Conservation (phyloP, 106 monocot genomes). For the Platanthera zijinensis region DNA sequence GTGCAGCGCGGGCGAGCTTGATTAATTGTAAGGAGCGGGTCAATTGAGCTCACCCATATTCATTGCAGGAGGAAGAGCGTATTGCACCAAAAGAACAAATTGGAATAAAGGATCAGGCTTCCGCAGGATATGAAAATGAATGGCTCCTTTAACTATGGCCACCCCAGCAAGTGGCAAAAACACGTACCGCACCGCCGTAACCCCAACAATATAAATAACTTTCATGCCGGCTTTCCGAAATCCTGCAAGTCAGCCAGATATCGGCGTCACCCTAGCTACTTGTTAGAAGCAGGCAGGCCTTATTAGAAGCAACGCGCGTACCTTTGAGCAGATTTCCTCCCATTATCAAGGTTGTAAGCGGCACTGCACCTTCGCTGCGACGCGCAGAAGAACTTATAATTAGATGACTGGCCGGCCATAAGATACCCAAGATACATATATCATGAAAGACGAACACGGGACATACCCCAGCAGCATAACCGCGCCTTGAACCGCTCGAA, state of each 20-base stretch:
- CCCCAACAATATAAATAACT: conserved; percentile 18
- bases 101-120: conserved; percentile 60
- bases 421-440: background rate
- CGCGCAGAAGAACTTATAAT: too few relatives aligned
- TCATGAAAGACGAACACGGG: background rate
- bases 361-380: background rate
- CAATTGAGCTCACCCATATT: conserved; percentile 42
- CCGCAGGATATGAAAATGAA: conserved; percentile 33
- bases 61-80: conserved; percentile 68
- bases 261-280: too few relatives aligned
- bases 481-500: too few relatives aligned
- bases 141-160: conserved; percentile 39
- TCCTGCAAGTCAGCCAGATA: conserved; percentile 11
- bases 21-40: background rate
- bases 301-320: background rate
- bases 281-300: background rate
- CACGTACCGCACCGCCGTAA: conserved; percentile 20
- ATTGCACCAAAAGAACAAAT: conserved; percentile 55
- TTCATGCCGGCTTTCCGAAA: conserved; percentile 17
- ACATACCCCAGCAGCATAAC: too few relatives aligned
- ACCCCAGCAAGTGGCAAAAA: conserved; percentile 21
- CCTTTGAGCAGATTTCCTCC: conserved; percentile 4
- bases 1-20: too few relatives aligned
- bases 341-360: background rate
- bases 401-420: too few relatives aligned